phyloP scores from a whole-genome alignment of 306 rosid species.

The Purshia tridentata region DNA sequence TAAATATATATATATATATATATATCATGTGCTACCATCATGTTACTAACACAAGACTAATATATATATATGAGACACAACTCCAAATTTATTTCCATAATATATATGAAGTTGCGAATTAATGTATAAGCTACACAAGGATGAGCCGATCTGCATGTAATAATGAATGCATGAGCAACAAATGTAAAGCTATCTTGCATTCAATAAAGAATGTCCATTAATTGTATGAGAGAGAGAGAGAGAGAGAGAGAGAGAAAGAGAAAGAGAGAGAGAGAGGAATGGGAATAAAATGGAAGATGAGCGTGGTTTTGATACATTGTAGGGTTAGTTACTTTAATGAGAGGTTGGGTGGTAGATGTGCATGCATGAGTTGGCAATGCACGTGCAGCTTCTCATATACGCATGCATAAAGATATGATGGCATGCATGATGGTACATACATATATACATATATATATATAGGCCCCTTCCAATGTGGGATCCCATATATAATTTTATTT shows the following conservation, averaged over 20 bases:
- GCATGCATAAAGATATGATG: neutral
- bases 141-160: neutral
- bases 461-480: too few species aligned
- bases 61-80: too few species aligned
- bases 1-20: too few species aligned
- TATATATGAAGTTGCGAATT: neutral
- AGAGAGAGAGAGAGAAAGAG: slow-evolving; percentile 6
- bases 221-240: slow-evolving; percentile 1
- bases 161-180: slow-evolving; percentile 1
- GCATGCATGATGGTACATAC: too few species aligned
- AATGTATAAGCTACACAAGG: neutral
- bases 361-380: slow-evolving; percentile 72
- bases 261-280: neutral
- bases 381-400: slow-evolving; percentile 44
- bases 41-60: too few species aligned
- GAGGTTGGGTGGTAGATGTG: slow-evolving; percentile 30
- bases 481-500: too few species aligned
- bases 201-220: too few species aligned
- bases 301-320: too few species aligned
- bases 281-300: too few species aligned
- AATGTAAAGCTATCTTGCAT: neutral
- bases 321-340: slow-evolving; percentile 7
- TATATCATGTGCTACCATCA: too few species aligned
- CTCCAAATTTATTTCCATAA: too few species aligned
- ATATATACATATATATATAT: slow-evolving; percentile 15